phyloP scores from a whole-genome alignment of 1,284 basidiomycete species.

The Psilocybe mexicana region DNA sequence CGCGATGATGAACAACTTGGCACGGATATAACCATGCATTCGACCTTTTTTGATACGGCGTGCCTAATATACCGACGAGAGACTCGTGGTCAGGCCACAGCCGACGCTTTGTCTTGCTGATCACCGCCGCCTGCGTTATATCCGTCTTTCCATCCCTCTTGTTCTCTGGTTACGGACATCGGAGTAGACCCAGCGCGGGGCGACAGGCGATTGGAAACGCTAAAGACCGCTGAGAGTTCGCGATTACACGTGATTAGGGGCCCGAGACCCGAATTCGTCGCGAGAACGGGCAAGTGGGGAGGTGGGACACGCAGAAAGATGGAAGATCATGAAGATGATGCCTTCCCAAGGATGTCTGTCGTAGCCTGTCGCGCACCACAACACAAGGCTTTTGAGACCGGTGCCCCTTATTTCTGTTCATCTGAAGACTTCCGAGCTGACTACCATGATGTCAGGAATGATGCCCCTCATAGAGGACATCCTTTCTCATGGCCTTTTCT shows the following conservation, averaged over 20 bases:
- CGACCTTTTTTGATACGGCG: neutral
- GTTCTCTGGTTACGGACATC: neutral
- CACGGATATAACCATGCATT: constrained; percentile 6
- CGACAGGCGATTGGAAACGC: neutral
- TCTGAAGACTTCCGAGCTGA: constrained; percentile 13
- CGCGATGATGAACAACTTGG: neutral
- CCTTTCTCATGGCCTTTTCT: constrained; percentile 7
- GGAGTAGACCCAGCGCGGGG: neutral
- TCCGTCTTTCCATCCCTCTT: neutral
- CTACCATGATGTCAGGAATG: constrained; percentile 12
- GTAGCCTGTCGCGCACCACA: constrained; percentile 3
- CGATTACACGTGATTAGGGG: constrained; percentile 14
- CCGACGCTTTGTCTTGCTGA: constrained; percentile 2
- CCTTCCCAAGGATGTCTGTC: constrained; percentile 15
- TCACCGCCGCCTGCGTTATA: neutral
- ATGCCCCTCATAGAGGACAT: neutral
- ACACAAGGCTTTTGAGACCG: constrained; percentile 1
- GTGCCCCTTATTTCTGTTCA: constrained; percentile 6
- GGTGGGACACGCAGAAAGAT: constrained; percentile 1
- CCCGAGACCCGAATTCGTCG: constrained; percentile 7
- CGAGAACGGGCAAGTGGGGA: constrained; percentile 2
- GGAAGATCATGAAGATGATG: constrained; percentile 4
- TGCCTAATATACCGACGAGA: neutral
- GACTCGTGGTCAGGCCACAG: neutral
- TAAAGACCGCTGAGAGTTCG: neutral